Evolutionary conservation across 2,329 filamentous ascomycete species (phyloP).

Genomic region (Nemania sp.): DNA sequence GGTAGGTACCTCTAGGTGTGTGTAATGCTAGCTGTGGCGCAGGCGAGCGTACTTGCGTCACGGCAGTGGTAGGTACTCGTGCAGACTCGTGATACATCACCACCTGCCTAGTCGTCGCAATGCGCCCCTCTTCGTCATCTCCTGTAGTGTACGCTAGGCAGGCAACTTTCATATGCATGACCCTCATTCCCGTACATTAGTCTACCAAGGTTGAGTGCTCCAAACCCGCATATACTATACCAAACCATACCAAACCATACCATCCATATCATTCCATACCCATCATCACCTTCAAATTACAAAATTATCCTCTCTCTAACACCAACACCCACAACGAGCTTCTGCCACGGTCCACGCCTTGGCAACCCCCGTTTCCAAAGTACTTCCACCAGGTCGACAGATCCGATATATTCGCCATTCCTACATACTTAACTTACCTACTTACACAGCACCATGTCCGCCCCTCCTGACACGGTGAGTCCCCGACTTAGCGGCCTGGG

Average conservation of each 20-base stretch:
- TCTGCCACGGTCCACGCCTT: not conserved
- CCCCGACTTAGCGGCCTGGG: constrained; percentile 24
- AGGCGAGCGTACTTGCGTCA: constrained; percentile 21
- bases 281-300: too few species aligned
- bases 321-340: not conserved
- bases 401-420: too few species aligned
- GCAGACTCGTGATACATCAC: too few species aligned
- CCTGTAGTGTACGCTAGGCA: not conserved
- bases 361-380: constrained; percentile 6
- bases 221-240: too few species aligned
- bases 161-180: constrained; percentile 15
- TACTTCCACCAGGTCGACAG: constrained; percentile 11
- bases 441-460: constrained; percentile 36
- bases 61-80: too few species aligned
- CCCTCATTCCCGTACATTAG: constrained; percentile 18
- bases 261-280: too few species aligned
- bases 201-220: constrained; percentile 13
- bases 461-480: constrained; percentile 42
- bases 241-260: too few species aligned
- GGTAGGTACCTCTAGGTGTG: too few species aligned
- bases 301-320: too few species aligned
- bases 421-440: not conserved
- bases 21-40: constrained; percentile 16
- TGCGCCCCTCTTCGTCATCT: constrained; percentile 20
- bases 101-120: too few species aligned